phyloP scores from a whole-genome alignment of 2,329 filamentous ascomycete species.

The Aspergillus hortae region DNA sequence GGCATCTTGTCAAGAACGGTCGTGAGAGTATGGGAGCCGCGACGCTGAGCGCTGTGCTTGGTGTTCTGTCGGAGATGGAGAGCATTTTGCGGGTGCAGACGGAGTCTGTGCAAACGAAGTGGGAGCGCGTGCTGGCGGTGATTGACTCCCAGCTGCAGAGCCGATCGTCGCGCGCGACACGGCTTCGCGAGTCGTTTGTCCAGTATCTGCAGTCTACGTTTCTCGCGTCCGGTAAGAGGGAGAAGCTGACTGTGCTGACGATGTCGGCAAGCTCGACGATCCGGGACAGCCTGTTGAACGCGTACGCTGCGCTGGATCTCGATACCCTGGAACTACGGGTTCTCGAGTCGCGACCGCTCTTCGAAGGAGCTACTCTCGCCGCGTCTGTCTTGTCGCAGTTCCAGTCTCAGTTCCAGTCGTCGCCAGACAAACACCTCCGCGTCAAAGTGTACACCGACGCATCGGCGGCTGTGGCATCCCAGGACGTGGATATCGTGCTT shows the following conservation, averaged over 20 bases:
- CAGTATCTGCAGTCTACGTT: constrained; percentile 22
- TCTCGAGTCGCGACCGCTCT: constrained; percentile 65
- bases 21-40: constrained; percentile 65
- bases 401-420: constrained; percentile 17
- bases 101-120: constrained; percentile 10
- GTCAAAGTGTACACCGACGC: constrained; percentile 59
- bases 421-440: constrained; percentile 22
- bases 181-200: constrained; percentile 23
- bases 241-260: constrained; percentile 52
- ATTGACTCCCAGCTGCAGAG: constrained; percentile 24
- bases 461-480: constrained; percentile 53
- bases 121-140: constrained; percentile 19
- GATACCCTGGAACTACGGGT: constrained; percentile 53
- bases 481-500: constrained; percentile 55
- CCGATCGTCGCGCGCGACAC: constrained; percentile 18
- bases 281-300: constrained; percentile 45
- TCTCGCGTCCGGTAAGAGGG: constrained; percentile 1
- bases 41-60: constrained; percentile 43
- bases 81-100: constrained; percentile 21
- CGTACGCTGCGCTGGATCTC: constrained; percentile 33
- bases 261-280: constrained; percentile 64
- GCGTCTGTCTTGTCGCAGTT: constrained; percentile 30
- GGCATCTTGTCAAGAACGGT: constrained; percentile 64
- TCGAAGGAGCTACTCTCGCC: constrained; percentile 60
- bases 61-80: constrained; percentile 22